Evolutionary conservation across 108 stramenopile species (phyloP).

Genomic region (Fragilaria radians): DNA sequence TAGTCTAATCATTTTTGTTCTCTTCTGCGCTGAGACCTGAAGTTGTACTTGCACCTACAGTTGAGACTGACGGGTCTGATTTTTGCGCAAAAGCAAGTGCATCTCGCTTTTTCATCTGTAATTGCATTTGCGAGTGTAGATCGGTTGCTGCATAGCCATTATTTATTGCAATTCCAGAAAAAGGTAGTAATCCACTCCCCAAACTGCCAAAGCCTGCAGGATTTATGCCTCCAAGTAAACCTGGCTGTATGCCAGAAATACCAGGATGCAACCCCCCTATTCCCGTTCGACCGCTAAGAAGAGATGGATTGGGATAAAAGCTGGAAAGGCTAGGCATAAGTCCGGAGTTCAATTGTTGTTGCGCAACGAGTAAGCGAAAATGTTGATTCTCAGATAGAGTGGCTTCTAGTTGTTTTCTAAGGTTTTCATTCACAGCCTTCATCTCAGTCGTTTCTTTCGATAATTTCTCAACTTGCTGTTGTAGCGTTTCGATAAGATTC

Average conservation of each 20-base stretch:
- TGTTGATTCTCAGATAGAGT: conserved; percentile 25
- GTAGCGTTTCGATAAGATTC: conserved; percentile 47
- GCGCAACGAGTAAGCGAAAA: conserved; percentile 9
- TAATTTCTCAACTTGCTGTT: conserved; percentile 27
- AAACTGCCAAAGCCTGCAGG: neutral
- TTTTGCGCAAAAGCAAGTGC: neutral
- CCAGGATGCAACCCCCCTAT: neutral
- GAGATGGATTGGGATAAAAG: neutral
- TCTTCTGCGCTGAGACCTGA: no score
- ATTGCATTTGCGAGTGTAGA: neutral
- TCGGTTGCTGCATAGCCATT: neutral
- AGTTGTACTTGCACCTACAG: no score
- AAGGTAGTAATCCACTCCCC: neutral
- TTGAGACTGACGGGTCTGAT: no score
- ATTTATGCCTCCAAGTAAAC: neutral
- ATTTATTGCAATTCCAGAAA: neutral
- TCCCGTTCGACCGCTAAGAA: neutral
- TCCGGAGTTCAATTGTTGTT: neutral
- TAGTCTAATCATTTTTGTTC: no score
- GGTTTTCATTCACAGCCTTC: conserved; percentile 30
- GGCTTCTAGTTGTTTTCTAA: conserved; percentile 29
- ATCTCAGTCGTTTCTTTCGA: conserved; percentile 36
- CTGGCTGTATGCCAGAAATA: neutral
- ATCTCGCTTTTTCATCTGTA: neutral
- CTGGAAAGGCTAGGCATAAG: neutral